Base-by-base conservation (phyloP, 768 basidiomycete species). In the Mycena polygramma region DNA sequence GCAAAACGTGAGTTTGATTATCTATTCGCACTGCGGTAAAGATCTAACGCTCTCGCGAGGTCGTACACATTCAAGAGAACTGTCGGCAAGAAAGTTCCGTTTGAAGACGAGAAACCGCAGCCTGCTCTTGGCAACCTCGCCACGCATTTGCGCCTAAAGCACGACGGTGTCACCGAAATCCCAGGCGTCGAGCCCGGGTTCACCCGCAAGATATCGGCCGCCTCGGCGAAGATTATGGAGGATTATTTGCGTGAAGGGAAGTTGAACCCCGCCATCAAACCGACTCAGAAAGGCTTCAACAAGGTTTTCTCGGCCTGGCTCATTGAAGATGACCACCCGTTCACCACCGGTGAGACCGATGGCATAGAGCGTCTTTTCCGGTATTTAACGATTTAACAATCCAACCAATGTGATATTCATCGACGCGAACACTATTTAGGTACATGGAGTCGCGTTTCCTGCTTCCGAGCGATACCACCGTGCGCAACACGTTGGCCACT, bases 291-390 rank as follows among this genome's bases (percentile, higher is more conserved):
- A 17, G 69, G 69, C 24, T 76, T 74, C 61, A 45, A 66, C 45
- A 63, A 63, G 35, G 43, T 70, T 43, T 74, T 76, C 63, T 36
- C 70, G 4, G 68, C 66, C n/a, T 79, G 78, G 77, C 70, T 79
- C 43, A 48, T 77, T 37, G 76, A 79, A n/a, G 76, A 79, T 6
- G 72, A 75, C 61, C 71, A 78, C 4, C 68, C 78, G 17, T 79
- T 74, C 58, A 78, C 75, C 7, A 75, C 73, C 4, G 74, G 76
- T 26, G 73, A 79, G 55, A 58, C 75, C 13, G 58, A 54, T 8
- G 30, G 54, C 22, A 57, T 57, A 4, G 14, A 57, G 14, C 45
- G 7, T 17, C 41, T 10, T 15, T 10, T 15, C 7, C 10, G 15
- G 19, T 46, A 30, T 46, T 15, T 46, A 46, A 17, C 45, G 7